Percentiles rank a stretch among this genome's conserved stretches.
Evolutionary conservation across 805 yeast genomes (phyloP).

Genomic region (Wickerhamia fluorescens): DNA sequence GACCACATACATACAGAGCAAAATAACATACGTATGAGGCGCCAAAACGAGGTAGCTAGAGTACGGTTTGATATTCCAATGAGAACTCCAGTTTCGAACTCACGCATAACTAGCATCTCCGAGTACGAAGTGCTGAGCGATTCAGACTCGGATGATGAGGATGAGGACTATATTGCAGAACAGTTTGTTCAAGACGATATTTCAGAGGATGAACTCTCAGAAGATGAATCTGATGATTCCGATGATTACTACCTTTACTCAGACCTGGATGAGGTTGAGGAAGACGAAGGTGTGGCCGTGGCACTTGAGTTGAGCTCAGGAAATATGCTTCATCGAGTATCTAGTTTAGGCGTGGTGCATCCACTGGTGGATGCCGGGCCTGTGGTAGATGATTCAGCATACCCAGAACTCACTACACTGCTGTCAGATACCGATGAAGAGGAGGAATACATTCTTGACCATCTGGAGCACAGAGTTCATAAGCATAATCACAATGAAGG

Average conservation of each 20-base stretch:
- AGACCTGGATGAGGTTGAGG: slow-evolving; percentile 8
- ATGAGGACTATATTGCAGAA: slow-evolving; percentile 11
- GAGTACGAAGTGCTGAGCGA: slow-evolving; percentile 34
- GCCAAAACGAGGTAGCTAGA: slow-evolving; percentile 1
- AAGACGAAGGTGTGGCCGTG: slow-evolving; percentile 1
- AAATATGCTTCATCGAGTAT: too few species aligned
- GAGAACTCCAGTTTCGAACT: slow-evolving; percentile 2
- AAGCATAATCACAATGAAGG: too few species aligned
- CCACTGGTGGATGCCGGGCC: too few species aligned
- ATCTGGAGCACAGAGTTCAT: too few species aligned
- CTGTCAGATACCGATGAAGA: too few species aligned
- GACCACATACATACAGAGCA: slow-evolving; percentile 36
- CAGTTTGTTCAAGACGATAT: neutral
- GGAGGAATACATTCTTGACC: too few species aligned
- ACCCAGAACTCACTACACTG: too few species aligned
- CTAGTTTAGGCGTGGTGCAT: too few species aligned
- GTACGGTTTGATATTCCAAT: slow-evolving; percentile 7
- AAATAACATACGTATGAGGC: slow-evolving; percentile 20
- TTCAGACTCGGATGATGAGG: slow-evolving; percentile 19
- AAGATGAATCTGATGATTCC: slow-evolving; percentile 9
- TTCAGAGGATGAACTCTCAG: too few species aligned
- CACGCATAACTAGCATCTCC: slow-evolving; percentile 23
- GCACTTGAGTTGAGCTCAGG: too few species aligned
- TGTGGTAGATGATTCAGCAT: too few species aligned
- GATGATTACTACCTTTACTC: slow-evolving; percentile 15